Evolutionary conservation across 139 green algal species (phyloP).

Genomic region (Chlorella sorokiniana): DNA sequence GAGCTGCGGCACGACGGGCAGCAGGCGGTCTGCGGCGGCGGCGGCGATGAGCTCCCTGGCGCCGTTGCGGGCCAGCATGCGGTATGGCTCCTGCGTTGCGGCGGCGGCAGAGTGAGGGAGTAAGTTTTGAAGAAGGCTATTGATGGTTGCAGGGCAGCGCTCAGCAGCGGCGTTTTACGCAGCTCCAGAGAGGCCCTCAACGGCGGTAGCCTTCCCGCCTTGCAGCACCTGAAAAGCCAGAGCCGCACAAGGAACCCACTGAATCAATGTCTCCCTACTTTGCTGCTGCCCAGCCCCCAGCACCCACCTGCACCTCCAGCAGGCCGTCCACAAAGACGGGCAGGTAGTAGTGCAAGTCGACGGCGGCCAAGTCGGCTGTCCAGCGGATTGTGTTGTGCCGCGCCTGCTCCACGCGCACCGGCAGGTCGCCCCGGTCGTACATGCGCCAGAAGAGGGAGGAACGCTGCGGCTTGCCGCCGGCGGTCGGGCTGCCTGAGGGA

Average conservation of each 20-base stretch:
- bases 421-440: constrained; percentile 86
- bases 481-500: not conserved
- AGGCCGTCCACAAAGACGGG: constrained; percentile 93
- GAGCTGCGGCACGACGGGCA: constrained; percentile 76
- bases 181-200: too few species aligned
- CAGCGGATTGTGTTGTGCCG: constrained; percentile 85
- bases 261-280: not conserved
- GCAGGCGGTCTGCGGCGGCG: constrained; percentile 62
- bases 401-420: constrained; percentile 79
- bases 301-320: constrained; percentile 69
- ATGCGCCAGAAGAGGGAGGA: constrained; percentile 72
- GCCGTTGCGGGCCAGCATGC: constrained; percentile 81
- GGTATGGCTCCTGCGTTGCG: constrained; percentile 71
- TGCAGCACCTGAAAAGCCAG: too few species aligned
- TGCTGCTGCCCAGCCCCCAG: not conserved
- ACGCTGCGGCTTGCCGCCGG: not conserved
- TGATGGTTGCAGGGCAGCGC: too few species aligned
- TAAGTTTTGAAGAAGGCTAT: too few species aligned
- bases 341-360: constrained; percentile 92
- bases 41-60: constrained; percentile 59
- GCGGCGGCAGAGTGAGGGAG: not conserved
- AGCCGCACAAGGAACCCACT: not conserved
- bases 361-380: constrained; percentile 80
- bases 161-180: too few species aligned
- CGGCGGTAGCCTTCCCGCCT: too few species aligned